A percentile compares a stretch with the other conserved stretches of the same genome.
Conservation (phyloP, 257 asterid species). For the Parsonsia alboflavescens region DNA sequence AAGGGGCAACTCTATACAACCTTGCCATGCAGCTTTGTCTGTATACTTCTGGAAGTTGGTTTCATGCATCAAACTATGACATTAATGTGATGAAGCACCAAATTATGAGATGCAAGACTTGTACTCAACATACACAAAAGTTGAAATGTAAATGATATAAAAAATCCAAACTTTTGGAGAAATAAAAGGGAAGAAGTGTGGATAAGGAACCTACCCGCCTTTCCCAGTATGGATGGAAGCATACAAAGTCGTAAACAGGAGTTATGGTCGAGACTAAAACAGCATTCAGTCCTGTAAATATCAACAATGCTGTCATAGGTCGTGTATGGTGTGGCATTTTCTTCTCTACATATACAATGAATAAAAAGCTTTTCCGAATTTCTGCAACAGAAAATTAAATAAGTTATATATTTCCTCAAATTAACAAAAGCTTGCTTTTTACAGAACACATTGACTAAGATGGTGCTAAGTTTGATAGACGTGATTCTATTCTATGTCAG, state of each 20-base stretch:
- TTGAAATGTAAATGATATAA: background rate
- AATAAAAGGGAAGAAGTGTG: background rate
- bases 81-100: background rate
- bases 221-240: slow-evolving; percentile 92
- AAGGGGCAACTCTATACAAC: background rate
- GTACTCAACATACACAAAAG: background rate
- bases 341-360: background rate
- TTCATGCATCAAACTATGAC: background rate
- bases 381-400: background rate
- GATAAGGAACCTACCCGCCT: slow-evolving; percentile 47
- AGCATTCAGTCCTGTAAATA: slow-evolving; percentile 76
- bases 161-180: background rate
- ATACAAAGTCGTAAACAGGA: slow-evolving; percentile 81
- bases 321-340: slow-evolving; percentile 87
- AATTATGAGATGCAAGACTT: background rate
- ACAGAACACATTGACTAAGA: background rate
- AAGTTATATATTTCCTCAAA: background rate
- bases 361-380: background rate
- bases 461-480: background rate
- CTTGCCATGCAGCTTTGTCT: background rate
- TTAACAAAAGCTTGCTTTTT: background rate
- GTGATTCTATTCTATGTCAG: background rate
- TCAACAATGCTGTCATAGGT: slow-evolving; percentile 75
- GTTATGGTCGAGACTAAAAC: slow-evolving; percentile 61
- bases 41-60: background rate